Percentiles rank a stretch among this genome's conserved stretches.
phyloP scores from a whole-genome alignment of 768 basidiomycete species.

The Auriscalpium microsporum region DNA sequence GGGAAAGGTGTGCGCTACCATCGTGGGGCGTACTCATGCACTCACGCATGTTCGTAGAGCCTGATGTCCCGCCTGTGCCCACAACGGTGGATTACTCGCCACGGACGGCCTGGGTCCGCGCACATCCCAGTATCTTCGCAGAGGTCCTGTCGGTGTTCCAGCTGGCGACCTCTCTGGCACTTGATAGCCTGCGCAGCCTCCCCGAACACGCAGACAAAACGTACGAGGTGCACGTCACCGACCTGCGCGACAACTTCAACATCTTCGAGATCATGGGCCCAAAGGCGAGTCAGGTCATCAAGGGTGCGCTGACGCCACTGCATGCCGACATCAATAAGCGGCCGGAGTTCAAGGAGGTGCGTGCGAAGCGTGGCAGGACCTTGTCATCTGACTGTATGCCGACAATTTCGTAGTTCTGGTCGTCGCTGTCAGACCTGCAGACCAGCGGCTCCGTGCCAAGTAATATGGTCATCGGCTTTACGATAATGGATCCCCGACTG shows the following conservation, averaged over 20 bases:
- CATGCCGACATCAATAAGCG: constrained; percentile 28
- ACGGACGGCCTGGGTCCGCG: constrained; percentile 66
- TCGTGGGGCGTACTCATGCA: neutral
- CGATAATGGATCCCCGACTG: constrained; percentile 79
- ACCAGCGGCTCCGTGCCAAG: constrained; percentile 60
- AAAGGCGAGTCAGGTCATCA: constrained; percentile 60
- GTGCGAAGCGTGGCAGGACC: neutral
- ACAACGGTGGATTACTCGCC: neutral
- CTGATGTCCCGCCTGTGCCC: neutral
- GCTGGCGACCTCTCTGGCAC: constrained; percentile 38
- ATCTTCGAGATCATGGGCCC: constrained; percentile 90
- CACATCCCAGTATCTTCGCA: constrained; percentile 68
- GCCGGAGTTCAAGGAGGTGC: constrained; percentile 52
- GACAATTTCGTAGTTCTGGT: constrained; percentile 51
- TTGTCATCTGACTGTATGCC: neutral
- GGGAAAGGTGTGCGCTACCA: neutral
- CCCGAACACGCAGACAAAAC: constrained; percentile 17
- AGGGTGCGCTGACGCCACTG: constrained; percentile 24
- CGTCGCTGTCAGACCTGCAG: constrained; percentile 47
- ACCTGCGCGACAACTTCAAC: constrained; percentile 63
- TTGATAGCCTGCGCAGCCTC: constrained; percentile 27
- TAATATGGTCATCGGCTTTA: constrained; percentile 72
- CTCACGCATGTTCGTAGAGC: neutral
- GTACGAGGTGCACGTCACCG: constrained; percentile 53
- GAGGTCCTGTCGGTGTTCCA: constrained; percentile 47